Evolutionary conservation across 768 basidiomycete species (phyloP).

Genomic region (Lactarius sp.): DNA sequence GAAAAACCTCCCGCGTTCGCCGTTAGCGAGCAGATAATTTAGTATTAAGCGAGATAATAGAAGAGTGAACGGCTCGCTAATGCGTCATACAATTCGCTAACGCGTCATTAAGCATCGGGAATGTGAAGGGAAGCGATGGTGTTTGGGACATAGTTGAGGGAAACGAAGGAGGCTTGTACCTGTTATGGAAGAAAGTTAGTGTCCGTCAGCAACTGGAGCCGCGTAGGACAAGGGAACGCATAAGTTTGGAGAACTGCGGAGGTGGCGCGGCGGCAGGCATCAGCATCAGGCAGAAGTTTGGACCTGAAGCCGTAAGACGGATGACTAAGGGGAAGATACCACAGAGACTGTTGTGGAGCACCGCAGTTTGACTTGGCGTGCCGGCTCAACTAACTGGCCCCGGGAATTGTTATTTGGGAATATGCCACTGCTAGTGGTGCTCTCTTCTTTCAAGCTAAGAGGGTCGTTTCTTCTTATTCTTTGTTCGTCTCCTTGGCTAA

Average conservation of each 20-base stretch:
- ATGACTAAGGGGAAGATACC: too few relatives aligned
- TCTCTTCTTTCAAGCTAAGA: background rate
- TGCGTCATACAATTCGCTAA: too few relatives aligned
- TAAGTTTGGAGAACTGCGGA: slow-evolving; percentile 4
- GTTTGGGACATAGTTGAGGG: slow-evolving; percentile 57
- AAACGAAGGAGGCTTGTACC: slow-evolving; percentile 44
- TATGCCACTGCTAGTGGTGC: background rate
- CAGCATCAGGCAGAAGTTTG: background rate
- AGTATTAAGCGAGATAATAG: too few relatives aligned
- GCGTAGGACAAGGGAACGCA: background rate
- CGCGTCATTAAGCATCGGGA: too few relatives aligned
- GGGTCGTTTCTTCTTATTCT: background rate
- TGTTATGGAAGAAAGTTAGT: slow-evolving; percentile 10
- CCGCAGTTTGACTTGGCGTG: background rate
- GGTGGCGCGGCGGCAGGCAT: background rate
- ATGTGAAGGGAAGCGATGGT: slow-evolving; percentile 55
- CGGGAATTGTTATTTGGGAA: background rate
- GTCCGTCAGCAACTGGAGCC: background rate
- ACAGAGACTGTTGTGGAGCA: background rate
- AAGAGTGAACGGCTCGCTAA: too few relatives aligned
- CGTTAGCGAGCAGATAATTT: too few relatives aligned
- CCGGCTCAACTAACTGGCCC: background rate
- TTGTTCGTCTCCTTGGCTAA: background rate
- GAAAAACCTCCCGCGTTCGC: too few relatives aligned
- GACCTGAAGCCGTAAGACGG: background rate